Percentiles rank a stretch among this genome's conserved stretches.
Evolutionary conservation across 75 land plant species (phyloP).

Genomic region (Chamaecyparis obtusa): DNA sequence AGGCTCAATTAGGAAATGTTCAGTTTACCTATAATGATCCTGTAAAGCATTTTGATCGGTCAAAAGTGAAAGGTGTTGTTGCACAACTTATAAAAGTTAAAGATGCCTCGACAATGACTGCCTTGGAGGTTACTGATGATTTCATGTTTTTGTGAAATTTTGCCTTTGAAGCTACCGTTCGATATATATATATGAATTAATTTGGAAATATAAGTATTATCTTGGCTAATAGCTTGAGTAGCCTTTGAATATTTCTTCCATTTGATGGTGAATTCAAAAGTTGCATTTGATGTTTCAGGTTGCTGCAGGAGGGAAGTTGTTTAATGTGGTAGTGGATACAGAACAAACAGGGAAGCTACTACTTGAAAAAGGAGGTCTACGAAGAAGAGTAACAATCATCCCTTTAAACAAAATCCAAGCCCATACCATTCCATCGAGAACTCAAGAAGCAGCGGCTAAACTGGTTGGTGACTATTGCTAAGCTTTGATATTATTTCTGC

Average conservation of each 20-base stretch:
- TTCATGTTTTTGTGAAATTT: neutral
- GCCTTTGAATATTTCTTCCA: neutral
- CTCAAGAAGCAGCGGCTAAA: slow-evolving; percentile 71
- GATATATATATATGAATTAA: neutral
- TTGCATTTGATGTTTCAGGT: slow-evolving; percentile 45
- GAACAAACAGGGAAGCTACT: slow-evolving; percentile 94
- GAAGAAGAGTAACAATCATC: slow-evolving; percentile 88
- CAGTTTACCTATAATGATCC: slow-evolving; percentile 84
- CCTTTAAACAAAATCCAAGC: slow-evolving; percentile 95
- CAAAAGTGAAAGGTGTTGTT: slow-evolving; percentile 96
- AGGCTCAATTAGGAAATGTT: slow-evolving; percentile 72
- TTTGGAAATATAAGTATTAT: neutral
- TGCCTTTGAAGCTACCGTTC: neutral
- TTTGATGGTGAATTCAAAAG: neutral
- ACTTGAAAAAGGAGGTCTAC: slow-evolving; percentile 85
- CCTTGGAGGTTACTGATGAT: slow-evolving; percentile 75
- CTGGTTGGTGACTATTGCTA: slow-evolving; percentile 47
- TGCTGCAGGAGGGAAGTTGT: slow-evolving; percentile 93
- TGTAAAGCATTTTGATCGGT: slow-evolving; percentile 76
- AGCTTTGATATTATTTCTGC: neutral
- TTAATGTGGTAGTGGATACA: slow-evolving; percentile 93
- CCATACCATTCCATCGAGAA: slow-evolving; percentile 44
- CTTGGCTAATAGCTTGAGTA: neutral
- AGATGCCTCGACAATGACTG: slow-evolving; percentile 82
- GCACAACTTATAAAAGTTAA: slow-evolving; percentile 92